phyloP scores from a whole-genome alignment of 495 filamentous ascomycete genomes.

The Podospora appendiculata region DNA sequence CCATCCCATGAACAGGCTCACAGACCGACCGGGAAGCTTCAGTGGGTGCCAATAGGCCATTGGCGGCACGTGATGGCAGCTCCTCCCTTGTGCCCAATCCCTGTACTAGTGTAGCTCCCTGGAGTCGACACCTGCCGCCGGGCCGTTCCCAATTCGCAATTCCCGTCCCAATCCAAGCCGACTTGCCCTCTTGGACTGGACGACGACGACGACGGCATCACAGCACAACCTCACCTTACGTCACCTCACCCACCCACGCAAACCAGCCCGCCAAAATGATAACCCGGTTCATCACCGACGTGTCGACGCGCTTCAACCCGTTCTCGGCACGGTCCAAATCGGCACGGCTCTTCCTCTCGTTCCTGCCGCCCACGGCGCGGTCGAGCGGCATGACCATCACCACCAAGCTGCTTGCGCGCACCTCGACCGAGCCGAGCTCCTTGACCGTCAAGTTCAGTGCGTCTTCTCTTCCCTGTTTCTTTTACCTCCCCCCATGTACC shows the following conservation, averaged over 20 bases:
- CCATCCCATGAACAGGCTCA: not conserved
- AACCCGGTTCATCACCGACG: constrained; percentile 74
- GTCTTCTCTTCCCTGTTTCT: constrained; percentile 26
- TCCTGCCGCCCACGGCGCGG: constrained; percentile 75
- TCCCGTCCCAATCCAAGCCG: too few relatives aligned
- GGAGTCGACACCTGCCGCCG: too few relatives aligned
- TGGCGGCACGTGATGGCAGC: not conserved
- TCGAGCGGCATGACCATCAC: constrained; percentile 64
- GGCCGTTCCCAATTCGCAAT: too few relatives aligned
- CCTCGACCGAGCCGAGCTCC: constrained; percentile 51
- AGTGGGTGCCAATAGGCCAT: not conserved
- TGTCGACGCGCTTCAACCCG: constrained; percentile 83
- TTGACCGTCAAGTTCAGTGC: constrained; percentile 76
- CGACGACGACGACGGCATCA: not conserved
- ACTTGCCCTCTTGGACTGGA: not conserved
- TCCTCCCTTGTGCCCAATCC: not conserved
- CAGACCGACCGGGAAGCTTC: not conserved
- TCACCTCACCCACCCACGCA: not conserved
- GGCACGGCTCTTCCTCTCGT: constrained; percentile 76
- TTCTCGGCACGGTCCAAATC: constrained; percentile 71
- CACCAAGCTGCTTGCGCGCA: constrained; percentile 65
- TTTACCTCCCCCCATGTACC: too few relatives aligned
- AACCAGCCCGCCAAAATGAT: constrained; percentile 56
- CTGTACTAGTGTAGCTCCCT: too few relatives aligned
- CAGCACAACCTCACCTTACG: not conserved